Conservation (phyloP, 768 basidiomycete genomes). For the Russula sp. region DNA sequence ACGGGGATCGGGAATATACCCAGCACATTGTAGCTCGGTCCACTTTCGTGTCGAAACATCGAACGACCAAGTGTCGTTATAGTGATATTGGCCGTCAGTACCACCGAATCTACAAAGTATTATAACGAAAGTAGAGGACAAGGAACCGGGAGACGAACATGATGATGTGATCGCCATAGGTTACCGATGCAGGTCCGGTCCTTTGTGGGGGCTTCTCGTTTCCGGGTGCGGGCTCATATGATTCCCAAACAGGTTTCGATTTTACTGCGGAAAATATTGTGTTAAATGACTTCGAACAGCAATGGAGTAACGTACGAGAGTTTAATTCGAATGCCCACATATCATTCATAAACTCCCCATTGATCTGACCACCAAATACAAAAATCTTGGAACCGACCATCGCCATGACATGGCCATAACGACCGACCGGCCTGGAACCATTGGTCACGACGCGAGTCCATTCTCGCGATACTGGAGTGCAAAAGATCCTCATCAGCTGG, state of each 20-base stretch:
- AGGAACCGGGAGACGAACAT: slow-evolving; percentile 25
- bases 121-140: slow-evolving; percentile 3
- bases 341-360: slow-evolving; percentile 91
- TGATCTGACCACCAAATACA: slow-evolving; percentile 94
- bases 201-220: slow-evolving; percentile 70
- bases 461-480: slow-evolving; percentile 72
- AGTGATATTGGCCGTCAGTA: slow-evolving; percentile 97
- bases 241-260: slow-evolving; percentile 78
- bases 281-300: slow-evolving; percentile 13
- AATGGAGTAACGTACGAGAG: slow-evolving; percentile 58
- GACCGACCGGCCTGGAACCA: slow-evolving; percentile 75
- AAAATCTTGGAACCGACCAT: slow-evolving; percentile 91
- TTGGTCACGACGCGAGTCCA: slow-evolving; percentile 87
- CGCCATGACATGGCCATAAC: slow-evolving; percentile 93
- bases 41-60: slow-evolving; percentile 77
- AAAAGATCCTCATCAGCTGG: neutral
- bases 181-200: slow-evolving; percentile 88
- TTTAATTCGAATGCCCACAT: slow-evolving; percentile 95
- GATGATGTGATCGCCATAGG: slow-evolving; percentile 55
- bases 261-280: slow-evolving; percentile 53
- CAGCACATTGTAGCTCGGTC: slow-evolving; percentile 95
- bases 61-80: slow-evolving; percentile 98
- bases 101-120: slow-evolving; percentile 75
- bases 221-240: slow-evolving; percentile 56
- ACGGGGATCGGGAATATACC: slow-evolving; percentile 90